Conservation (phyloP, 2,329 filamentous ascomycete genomes). For the Lojkania enalia region DNA sequence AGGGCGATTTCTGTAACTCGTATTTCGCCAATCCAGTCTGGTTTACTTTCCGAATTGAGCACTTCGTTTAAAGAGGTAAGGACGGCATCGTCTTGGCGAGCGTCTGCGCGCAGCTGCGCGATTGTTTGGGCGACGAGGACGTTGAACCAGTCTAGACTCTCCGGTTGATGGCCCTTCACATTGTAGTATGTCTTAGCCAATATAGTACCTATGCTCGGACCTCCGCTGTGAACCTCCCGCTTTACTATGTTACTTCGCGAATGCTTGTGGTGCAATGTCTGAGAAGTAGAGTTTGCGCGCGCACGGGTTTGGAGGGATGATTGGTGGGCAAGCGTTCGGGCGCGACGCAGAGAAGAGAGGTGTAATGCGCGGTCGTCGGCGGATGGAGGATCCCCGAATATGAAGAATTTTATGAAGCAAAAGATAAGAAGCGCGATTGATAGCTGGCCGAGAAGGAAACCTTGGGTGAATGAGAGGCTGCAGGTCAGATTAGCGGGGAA, state of each 20-base stretch:
- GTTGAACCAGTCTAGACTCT: conserved; percentile 98
- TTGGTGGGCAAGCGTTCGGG: conserved; percentile 71
- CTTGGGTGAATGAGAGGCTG: conserved; percentile 89
- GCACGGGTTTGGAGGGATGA: conserved; percentile 23
- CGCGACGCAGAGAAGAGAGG: conserved; percentile 73
- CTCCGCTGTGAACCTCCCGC: conserved; percentile 46
- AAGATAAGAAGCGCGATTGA: conserved; percentile 89
- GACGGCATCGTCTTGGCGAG: conserved; percentile 88
- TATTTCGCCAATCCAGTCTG: conserved; percentile 92
- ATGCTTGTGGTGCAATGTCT: conserved; percentile 42
- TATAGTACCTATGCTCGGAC: conserved; percentile 91
- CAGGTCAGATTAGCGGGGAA: conserved; percentile 6
- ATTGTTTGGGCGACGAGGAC: conserved; percentile 96
- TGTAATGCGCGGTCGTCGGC: conserved; percentile 77
- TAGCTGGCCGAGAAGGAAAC: conserved; percentile 88
- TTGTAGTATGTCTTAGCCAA: conserved; percentile 98
- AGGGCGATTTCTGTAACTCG: conserved; percentile 90
- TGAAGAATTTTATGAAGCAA: conserved; percentile 99
- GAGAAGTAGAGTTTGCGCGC: conserved; percentile 41
- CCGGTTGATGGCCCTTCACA: conserved; percentile 90
- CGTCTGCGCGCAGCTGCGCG: conserved; percentile 90
- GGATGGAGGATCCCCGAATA: conserved; percentile 91
- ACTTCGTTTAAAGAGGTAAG: conserved; percentile 81
- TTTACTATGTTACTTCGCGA: conserved; percentile 52
- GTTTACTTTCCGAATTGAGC: conserved; percentile 83